A percentile compares a stretch with the other conserved stretches of the same genome.
Evolutionary conservation across 2,329 filamentous ascomycete genomes (phyloP).

Genomic region (Aquanectria penicillioides): DNA sequence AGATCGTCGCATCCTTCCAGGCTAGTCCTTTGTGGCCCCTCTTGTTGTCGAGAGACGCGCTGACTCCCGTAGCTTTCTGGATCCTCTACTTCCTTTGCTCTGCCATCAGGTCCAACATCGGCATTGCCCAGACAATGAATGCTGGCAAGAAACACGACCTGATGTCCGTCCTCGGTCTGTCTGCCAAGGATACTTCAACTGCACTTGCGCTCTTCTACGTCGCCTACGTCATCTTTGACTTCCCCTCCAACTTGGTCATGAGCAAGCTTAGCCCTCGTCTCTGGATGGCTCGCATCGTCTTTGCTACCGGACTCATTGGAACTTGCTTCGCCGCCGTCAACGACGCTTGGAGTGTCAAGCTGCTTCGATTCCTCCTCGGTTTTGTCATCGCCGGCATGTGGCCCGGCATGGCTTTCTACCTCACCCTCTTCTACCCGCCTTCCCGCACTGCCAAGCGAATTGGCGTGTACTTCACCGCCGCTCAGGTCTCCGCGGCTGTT

Average conservation of each 20-base stretch:
- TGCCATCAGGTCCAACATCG: constrained; percentile 90
- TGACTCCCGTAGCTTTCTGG: constrained; percentile 77
- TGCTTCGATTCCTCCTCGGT: constrained; percentile 86
- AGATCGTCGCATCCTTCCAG: constrained; percentile 68
- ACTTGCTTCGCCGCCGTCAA: constrained; percentile 84
- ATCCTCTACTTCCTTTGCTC: constrained; percentile 91
- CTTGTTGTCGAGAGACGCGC: neutral
- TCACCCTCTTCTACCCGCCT: constrained; percentile 91
- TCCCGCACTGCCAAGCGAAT: constrained; percentile 88
- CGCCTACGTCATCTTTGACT: constrained; percentile 89
- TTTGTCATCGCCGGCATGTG: constrained; percentile 93
- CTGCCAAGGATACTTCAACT: constrained; percentile 81
- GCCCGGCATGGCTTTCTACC: constrained; percentile 94
- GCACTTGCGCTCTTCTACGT: constrained; percentile 92
- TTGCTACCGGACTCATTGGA: constrained; percentile 86
- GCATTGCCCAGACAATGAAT: constrained; percentile 96
- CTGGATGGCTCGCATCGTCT: constrained; percentile 93
- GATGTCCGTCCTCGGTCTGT: constrained; percentile 74
- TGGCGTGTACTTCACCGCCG: constrained; percentile 88
- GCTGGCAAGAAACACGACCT: constrained; percentile 75
- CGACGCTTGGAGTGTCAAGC: constrained; percentile 85
- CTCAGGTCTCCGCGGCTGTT: constrained; percentile 88
- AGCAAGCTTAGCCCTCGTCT: constrained; percentile 83
- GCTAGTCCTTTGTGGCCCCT: constrained; percentile 45
- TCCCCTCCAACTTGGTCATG: constrained; percentile 91